Evolutionary conservation across 2,329 filamentous ascomycete genomes (phyloP).

Genomic region (Aureobasidium vineae): DNA sequence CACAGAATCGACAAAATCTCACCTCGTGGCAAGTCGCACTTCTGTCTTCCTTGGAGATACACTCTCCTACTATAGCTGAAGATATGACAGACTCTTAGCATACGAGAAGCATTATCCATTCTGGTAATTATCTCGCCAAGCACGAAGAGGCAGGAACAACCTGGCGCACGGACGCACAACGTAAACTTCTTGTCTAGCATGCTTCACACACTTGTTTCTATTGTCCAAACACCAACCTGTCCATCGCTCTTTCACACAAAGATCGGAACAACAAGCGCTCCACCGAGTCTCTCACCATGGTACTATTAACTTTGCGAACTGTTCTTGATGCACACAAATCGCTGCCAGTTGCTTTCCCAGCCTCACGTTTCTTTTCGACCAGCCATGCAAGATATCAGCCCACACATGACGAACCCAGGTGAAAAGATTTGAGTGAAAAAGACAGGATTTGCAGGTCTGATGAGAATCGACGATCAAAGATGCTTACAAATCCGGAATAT

Average conservation of each 20-base stretch:
- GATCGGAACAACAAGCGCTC: too few species aligned
- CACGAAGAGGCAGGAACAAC: neutral
- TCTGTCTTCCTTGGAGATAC: neutral
- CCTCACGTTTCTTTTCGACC: neutral
- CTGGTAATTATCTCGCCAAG: too few species aligned
- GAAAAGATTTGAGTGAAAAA: neutral
- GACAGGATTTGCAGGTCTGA: too few species aligned
- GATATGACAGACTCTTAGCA: too few species aligned
- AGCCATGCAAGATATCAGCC: neutral
- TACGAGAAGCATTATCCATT: too few species aligned
- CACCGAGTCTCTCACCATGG: neutral
- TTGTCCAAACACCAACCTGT: neutral
- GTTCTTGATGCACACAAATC: neutral
- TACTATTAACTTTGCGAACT: neutral
- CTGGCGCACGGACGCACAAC: neutral
- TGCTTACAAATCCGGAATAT: neutral
- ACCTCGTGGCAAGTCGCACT: too few species aligned
- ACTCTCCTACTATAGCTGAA: too few species aligned
- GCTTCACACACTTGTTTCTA: too few species aligned
- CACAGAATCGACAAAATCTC: too few species aligned
- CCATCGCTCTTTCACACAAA: neutral
- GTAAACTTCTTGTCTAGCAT: neutral
- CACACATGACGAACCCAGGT: neutral
- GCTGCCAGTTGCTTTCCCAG: too few species aligned
- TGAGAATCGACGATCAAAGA: neutral